phyloP scores from a whole-genome alignment of 169 alveolate genomes.

The Condylostoma magnum region DNA sequence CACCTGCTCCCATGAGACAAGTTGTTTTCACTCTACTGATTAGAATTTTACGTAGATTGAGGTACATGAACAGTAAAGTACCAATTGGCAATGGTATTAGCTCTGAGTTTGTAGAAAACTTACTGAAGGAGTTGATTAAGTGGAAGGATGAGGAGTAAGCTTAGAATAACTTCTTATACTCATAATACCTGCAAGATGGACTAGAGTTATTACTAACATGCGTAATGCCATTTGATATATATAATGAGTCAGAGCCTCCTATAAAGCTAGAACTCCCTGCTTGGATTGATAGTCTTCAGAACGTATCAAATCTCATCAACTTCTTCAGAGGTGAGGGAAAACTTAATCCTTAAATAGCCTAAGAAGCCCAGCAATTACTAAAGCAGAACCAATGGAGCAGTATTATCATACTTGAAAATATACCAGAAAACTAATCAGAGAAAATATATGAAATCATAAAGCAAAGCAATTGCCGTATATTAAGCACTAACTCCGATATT shows the following conservation, averaged over 20 bases:
- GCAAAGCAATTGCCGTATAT: slow-evolving; percentile 32
- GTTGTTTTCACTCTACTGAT: slow-evolving; percentile 17
- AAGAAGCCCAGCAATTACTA: not conserved
- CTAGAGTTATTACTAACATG: slow-evolving; percentile 6
- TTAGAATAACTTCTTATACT: slow-evolving; percentile 1
- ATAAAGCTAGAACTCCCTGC: not conserved
- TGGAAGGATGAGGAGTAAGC: not conserved
- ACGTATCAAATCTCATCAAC: not conserved
- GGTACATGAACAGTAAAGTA: slow-evolving; percentile 19
- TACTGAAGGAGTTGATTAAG: not conserved
- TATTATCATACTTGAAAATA: slow-evolving; percentile 29
- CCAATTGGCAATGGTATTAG: slow-evolving; percentile 21
- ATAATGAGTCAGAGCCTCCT: not conserved
- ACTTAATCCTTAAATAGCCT: not conserved
- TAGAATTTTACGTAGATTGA: slow-evolving; percentile 1
- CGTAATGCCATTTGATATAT: slow-evolving; percentile 3
- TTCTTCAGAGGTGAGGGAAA: slow-evolving; percentile 21
- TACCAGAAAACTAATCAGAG: slow-evolving; percentile 38
- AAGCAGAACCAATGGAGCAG: slow-evolving; percentile 33
- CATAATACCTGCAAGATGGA: slow-evolving; percentile 24
- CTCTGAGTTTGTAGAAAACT: not conserved
- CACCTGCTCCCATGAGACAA: slow-evolving; percentile 24
- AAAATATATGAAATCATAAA: slow-evolving; percentile 14
- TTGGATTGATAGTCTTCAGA: not conserved
- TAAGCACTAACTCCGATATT: slow-evolving; percentile 34